Percentiles rank a stretch among this genome's conserved stretches.
phyloP scores from a whole-genome alignment of 2,329 filamentous ascomycete genomes.

The Fusarium temperatum region DNA sequence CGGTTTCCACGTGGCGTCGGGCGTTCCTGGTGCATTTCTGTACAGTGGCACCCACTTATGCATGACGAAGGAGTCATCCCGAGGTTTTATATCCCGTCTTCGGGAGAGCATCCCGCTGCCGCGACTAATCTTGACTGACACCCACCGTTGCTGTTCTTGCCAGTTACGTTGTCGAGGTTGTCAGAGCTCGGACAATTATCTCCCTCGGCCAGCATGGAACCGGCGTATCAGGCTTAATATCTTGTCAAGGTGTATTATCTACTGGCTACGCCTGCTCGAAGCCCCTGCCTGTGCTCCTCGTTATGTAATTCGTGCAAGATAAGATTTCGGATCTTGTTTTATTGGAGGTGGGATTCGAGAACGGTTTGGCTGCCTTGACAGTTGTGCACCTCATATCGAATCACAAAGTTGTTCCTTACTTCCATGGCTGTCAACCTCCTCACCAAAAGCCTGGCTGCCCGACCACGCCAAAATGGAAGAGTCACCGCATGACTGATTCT shows the following conservation, averaged over 20 bases:
- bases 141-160: background rate
- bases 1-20: constrained; percentile 38
- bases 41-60: constrained; percentile 35
- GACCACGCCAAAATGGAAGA: background rate
- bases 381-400: background rate
- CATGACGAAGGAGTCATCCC: constrained; percentile 19
- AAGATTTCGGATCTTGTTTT: background rate
- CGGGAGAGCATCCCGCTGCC: constrained; percentile 28
- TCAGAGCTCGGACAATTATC: background rate
- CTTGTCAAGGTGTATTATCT: background rate
- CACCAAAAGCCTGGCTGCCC: background rate
- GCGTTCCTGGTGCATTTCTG: constrained; percentile 23
- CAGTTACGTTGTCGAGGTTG: background rate
- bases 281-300: background rate
- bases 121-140: constrained; percentile 7
- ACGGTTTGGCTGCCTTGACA: background rate
- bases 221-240: constrained; percentile 15
- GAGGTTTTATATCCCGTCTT: constrained; percentile 25
- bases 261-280: constrained; percentile 4
- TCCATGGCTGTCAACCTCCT: background rate
- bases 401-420: background rate
- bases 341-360: background rate
- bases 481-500: background rate
- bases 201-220: background rate
- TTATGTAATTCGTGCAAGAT: background rate